Conservation (phyloP, 768 basidiomycete species). For the Boletus edulis region DNA sequence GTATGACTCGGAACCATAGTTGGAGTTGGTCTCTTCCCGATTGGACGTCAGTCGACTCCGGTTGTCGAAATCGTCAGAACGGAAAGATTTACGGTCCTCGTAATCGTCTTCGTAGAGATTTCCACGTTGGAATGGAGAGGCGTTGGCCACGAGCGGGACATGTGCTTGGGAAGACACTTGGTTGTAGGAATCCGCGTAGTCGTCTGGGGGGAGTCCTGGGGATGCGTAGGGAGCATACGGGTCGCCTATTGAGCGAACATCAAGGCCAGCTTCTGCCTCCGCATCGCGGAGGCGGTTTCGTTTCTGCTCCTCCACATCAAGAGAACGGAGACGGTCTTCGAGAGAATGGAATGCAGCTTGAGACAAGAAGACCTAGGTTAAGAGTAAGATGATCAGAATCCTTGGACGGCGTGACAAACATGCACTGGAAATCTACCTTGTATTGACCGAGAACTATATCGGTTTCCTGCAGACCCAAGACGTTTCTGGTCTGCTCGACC, state of each 20-base stretch:
- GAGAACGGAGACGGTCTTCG: slow-evolving; percentile 83
- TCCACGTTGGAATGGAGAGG: slow-evolving; percentile 77
- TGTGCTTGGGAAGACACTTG: too few relatives aligned
- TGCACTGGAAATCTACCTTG: slow-evolving; percentile 54
- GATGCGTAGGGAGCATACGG: too few relatives aligned
- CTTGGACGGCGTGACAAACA: background rate
- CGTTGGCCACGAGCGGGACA: too few relatives aligned
- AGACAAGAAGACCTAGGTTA: slow-evolving; percentile 77
- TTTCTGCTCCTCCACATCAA: slow-evolving; percentile 85
- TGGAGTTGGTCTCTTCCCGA: slow-evolving; percentile 74
- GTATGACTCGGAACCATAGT: slow-evolving; percentile 89
- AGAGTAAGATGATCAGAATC: slow-evolving; percentile 3
- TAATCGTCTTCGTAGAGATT: slow-evolving; percentile 77
- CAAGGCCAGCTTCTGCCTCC: slow-evolving; percentile 68
- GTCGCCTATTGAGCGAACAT: slow-evolving; percentile 46
- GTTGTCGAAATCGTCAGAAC: slow-evolving; percentile 77
- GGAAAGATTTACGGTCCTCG: slow-evolving; percentile 70
- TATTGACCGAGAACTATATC: slow-evolving; percentile 82
- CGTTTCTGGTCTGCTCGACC: slow-evolving; percentile 55
- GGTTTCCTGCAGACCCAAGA: slow-evolving; percentile 56
- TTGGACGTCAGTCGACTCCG: slow-evolving; percentile 76
- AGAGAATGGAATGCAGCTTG: slow-evolving; percentile 83
- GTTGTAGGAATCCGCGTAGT: too few relatives aligned
- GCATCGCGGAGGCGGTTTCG: slow-evolving; percentile 74
- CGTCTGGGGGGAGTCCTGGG: too few relatives aligned